Evolutionary conservation across 768 basidiomycete species (phyloP).

Genomic region (Rhizopogon sp.): DNA sequence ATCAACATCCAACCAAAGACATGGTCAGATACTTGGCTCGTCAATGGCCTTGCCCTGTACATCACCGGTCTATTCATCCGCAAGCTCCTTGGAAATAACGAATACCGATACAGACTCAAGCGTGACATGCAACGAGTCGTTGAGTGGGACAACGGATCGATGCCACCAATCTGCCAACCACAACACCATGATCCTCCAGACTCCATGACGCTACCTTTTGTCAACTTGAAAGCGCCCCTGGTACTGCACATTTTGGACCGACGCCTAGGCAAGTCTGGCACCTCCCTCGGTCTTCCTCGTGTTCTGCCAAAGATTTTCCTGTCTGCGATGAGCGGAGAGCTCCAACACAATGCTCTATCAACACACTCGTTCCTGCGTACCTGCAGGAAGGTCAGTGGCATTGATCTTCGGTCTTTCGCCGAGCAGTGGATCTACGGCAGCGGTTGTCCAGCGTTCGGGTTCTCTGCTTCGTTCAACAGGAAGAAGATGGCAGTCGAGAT

Average conservation of each 20-base stretch:
- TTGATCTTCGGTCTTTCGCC: conserved; percentile 87
- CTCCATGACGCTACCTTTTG: conserved; percentile 70
- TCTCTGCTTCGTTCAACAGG: conserved; percentile 89
- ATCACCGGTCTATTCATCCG: conserved; percentile 85
- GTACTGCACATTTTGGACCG: conserved; percentile 95
- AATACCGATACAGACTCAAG: conserved; percentile 91
- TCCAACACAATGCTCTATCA: conserved; percentile 78
- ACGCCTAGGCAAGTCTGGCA: conserved; percentile 90
- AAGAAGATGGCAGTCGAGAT: conserved; percentile 99
- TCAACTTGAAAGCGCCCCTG: conserved; percentile 94
- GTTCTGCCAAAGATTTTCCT: conserved; percentile 94
- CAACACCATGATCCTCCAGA: conserved; percentile 83
- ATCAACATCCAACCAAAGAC: conserved; percentile 93
- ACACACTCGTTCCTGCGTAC: conserved; percentile 88
- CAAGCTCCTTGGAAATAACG: conserved; percentile 90
- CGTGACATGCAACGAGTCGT: conserved; percentile 94
- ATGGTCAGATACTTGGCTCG: conserved; percentile 95
- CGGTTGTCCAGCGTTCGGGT: conserved; percentile 88
- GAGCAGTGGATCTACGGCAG: conserved; percentile 99
- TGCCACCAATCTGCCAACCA: conserved; percentile 94
- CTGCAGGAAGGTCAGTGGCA: conserved; percentile 90
- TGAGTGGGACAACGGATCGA: conserved; percentile 79
- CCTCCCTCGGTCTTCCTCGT: conserved; percentile 88
- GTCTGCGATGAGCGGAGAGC: conserved; percentile 88
- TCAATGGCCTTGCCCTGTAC: conserved; percentile 88